Percentiles rank a stretch among this genome's conserved stretches.
Evolutionary conservation across 2,329 filamentous ascomycete genomes (phyloP).

Genomic region (Drechslerella dactyloides): DNA sequence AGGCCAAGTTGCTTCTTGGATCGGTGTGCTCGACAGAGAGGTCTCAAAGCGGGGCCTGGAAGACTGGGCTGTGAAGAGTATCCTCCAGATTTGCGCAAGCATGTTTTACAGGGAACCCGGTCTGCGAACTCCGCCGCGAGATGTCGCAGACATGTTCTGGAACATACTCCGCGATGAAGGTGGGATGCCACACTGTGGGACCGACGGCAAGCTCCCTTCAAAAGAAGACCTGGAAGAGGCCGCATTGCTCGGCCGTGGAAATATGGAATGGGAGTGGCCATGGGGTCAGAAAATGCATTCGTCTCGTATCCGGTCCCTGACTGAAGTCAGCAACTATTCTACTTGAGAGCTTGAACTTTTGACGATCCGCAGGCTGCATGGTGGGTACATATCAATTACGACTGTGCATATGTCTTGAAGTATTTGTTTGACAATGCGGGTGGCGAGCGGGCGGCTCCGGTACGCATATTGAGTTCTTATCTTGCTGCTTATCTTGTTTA

Average conservation of each 20-base stretch:
- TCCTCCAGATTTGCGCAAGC: constrained; percentile 50
- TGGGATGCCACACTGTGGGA: constrained; percentile 40
- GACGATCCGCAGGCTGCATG: too few species aligned
- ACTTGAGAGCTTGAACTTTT: background rate
- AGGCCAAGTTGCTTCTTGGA: constrained; percentile 72
- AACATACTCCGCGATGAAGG: constrained; percentile 32
- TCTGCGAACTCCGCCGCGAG: constrained; percentile 49
- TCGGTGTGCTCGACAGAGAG: constrained; percentile 66
- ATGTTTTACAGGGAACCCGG: constrained; percentile 54
- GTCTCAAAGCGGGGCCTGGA: constrained; percentile 58
- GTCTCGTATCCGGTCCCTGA: constrained; percentile 33
- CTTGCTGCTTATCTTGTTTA: background rate
- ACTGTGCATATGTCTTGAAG: background rate
- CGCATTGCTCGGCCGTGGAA: constrained; percentile 24
- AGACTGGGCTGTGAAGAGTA: constrained; percentile 49
- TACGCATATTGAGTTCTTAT: background rate
- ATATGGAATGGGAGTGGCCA: constrained; percentile 36
- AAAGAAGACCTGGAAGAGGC: constrained; percentile 27
- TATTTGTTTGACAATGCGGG: background rate
- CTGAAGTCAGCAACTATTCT: constrained; percentile 6
- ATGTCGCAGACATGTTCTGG: constrained; percentile 48
- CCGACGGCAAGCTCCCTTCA: constrained; percentile 13
- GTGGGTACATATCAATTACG: too few species aligned
- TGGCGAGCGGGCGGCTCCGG: constrained; percentile 40
- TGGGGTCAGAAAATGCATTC: constrained; percentile 32